A percentile compares a stretch with the other conserved stretches of the same genome.
These are phyloP conservation scores for Dicorynia guianensis DNA, from an alignment of 306 rosid species.

Conservation along the genomic window DNA sequence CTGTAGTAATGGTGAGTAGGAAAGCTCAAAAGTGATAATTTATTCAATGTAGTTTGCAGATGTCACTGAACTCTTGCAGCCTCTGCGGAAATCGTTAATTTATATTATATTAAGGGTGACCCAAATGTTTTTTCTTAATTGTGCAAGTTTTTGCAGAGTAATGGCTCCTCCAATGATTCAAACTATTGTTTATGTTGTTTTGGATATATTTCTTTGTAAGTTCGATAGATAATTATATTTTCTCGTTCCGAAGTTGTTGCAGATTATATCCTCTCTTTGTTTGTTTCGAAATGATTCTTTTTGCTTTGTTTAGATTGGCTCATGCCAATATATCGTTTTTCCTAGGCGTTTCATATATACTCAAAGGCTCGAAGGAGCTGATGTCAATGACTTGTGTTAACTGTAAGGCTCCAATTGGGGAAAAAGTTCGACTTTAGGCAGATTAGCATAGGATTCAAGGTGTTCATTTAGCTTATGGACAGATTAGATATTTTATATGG, in stretches of 20 bases:
- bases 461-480: too few relatives aligned
- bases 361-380: slow-evolving; percentile 89
- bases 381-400: slow-evolving; percentile 80
- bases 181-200: slow-evolving; percentile 6
- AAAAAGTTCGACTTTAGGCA: too few relatives aligned
- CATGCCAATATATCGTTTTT: slow-evolving; percentile 89
- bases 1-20: slow-evolving; percentile 83
- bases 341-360: slow-evolving; percentile 83
- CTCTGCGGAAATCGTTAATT: slow-evolving; percentile 12
- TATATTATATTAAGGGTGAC: neutral
- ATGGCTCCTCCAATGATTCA: slow-evolving; percentile 11
- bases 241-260: neutral
- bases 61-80: neutral
- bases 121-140: slow-evolving; percentile 4
- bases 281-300: slow-evolving; percentile 25
- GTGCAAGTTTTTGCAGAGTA: neutral
- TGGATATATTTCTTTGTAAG: neutral
- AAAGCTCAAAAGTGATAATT: neutral
- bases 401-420: too few relatives aligned
- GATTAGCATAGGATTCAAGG: too few relatives aligned
- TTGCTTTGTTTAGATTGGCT: slow-evolving; percentile 65
- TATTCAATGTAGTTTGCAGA: neutral
- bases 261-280: slow-evolving; percentile 26
- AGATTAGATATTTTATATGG: too few relatives aligned
- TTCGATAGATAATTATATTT: neutral